Conservation (phyloP, 225 moss, liverwort and hornwort genomes). For the Marchantia polymorpha region DNA sequence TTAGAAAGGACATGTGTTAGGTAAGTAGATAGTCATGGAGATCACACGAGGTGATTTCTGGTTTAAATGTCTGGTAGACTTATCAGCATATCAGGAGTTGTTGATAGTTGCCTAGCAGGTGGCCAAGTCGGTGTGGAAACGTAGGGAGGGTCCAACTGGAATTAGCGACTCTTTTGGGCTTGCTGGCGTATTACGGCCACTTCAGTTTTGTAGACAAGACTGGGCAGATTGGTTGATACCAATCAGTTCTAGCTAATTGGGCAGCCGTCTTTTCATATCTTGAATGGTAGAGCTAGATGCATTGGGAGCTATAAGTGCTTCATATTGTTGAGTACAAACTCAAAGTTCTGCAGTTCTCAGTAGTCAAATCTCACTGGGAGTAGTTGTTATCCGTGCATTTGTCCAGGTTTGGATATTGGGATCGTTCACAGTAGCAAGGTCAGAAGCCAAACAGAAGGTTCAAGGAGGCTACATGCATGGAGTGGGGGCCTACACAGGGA, state of each 20-base stretch:
- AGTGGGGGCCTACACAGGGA: slow-evolving; percentile 87
- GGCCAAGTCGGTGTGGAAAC: not conserved
- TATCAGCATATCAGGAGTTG: slow-evolving; percentile 17
- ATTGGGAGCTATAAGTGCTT: not conserved
- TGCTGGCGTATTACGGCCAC: not conserved
- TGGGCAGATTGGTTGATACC: not conserved
- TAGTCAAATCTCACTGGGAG: not conserved
- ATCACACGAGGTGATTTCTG: slow-evolving; percentile 10
- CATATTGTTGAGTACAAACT: not conserved
- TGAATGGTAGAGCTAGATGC: not conserved
- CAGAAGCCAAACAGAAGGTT: slow-evolving; percentile 24
- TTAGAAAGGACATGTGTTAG: not conserved
- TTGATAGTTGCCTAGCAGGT: slow-evolving; percentile 16
- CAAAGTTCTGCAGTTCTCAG: not conserved
- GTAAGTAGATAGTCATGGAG: slow-evolving; percentile 19
- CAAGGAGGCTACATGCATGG: slow-evolving; percentile 98
- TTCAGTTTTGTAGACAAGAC: slow-evolving; percentile 1
- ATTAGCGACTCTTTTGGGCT: not conserved
- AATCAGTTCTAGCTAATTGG: not conserved
- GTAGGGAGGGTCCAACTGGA: slow-evolving; percentile 1
- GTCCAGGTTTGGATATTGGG: slow-evolving; percentile 13
- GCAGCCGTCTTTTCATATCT: not conserved
- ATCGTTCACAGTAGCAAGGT: slow-evolving; percentile 45
- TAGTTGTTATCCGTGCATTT: not conserved
- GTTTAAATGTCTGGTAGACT: slow-evolving; percentile 14